phyloP scores from a whole-genome alignment of 2,329 filamentous ascomycete species.

The Xylaria sp. region DNA sequence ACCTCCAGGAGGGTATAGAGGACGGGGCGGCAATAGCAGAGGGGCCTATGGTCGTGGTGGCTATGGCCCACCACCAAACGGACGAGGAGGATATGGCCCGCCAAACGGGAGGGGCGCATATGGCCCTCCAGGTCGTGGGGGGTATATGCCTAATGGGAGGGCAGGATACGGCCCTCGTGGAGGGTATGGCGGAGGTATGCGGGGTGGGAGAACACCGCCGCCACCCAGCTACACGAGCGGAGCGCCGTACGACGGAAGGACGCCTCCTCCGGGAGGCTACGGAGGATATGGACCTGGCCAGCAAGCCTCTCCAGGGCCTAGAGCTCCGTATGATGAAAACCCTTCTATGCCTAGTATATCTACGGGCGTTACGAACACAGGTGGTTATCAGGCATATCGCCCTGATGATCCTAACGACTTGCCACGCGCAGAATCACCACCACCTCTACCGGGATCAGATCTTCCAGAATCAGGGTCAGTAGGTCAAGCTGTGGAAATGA shows the following conservation, averaged over 20 bases:
- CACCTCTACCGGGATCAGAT: conserved; percentile 65
- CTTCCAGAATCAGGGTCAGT: conserved; percentile 53
- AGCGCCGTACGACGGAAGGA: conserved; percentile 51
- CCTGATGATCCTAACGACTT: conserved; percentile 58
- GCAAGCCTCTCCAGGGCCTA: conserved; percentile 54
- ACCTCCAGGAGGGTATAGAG: conserved; percentile 58
- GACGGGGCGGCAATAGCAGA: conserved; percentile 63
- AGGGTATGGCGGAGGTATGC: conserved; percentile 29
- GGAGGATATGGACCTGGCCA: conserved; percentile 48
- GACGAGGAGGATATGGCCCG: conserved; percentile 58
- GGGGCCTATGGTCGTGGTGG: conserved; percentile 54
- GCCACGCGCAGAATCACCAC: conserved; percentile 72
- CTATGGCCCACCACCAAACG: conserved; percentile 59
- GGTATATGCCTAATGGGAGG: conserved; percentile 52
- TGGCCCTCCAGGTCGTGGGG: conserved; percentile 47
- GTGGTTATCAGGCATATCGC: conserved; percentile 58
- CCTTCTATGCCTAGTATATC: conserved; percentile 53
- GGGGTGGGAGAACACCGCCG: conserved; percentile 50
- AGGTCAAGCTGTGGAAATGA: conserved; percentile 83
- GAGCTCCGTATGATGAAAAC: conserved; percentile 53
- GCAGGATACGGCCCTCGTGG: conserved; percentile 40
- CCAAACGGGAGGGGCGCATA: conserved; percentile 52
- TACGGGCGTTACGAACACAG: conserved; percentile 46
- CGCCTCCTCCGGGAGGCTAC: conserved; percentile 45
- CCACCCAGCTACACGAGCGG: conserved; percentile 60